phyloP scores from a whole-genome alignment of 2,329 filamentous ascomycete species.

The Calonectria pteridis region DNA sequence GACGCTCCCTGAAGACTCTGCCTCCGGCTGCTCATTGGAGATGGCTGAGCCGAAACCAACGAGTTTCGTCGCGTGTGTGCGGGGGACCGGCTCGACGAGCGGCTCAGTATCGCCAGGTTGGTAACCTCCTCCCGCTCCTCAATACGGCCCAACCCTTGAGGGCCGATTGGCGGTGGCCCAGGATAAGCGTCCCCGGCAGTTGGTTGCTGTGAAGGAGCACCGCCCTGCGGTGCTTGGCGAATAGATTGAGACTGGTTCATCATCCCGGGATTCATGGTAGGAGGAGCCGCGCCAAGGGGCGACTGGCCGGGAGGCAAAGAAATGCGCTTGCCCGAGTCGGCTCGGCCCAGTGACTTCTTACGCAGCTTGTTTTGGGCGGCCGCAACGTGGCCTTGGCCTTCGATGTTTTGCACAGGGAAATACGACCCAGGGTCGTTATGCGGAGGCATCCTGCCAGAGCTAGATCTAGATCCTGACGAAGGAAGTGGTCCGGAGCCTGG shows the following conservation, averaged over 20 bases:
- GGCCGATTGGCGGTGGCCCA: slow-evolving; percentile 7
- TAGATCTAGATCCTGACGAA: slow-evolving; percentile 8
- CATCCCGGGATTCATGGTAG: slow-evolving; percentile 6
- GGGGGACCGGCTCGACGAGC: slow-evolving; percentile 33
- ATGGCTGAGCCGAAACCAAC: slow-evolving; percentile 31
- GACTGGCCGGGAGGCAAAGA: slow-evolving; percentile 38
- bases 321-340: slow-evolving; percentile 36
- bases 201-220: slow-evolving; percentile 4
- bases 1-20: slow-evolving; percentile 35
- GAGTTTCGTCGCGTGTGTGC: slow-evolving; percentile 33
- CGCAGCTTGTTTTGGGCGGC: slow-evolving; percentile 40
- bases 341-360: slow-evolving; percentile 38
- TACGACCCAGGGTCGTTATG: slow-evolving; percentile 37
- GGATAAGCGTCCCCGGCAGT: neutral
- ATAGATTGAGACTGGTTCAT: slow-evolving; percentile 28
- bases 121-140: slow-evolving; percentile 43
- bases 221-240: slow-evolving; percentile 30
- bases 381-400: slow-evolving; percentile 36
- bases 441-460: slow-evolving; percentile 34
- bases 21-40: slow-evolving; percentile 36
- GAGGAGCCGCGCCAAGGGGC: slow-evolving; percentile 22
- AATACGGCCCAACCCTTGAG: slow-evolving; percentile 39
- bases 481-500: neutral
- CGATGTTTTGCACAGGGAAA: slow-evolving; percentile 33
- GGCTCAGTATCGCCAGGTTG: slow-evolving; percentile 27